Percentiles rank a stretch among this genome's conserved stretches.
Evolutionary conservation across 2,329 filamentous ascomycete genomes (phyloP).

Genomic region (Scortechinia acanthostroma): DNA sequence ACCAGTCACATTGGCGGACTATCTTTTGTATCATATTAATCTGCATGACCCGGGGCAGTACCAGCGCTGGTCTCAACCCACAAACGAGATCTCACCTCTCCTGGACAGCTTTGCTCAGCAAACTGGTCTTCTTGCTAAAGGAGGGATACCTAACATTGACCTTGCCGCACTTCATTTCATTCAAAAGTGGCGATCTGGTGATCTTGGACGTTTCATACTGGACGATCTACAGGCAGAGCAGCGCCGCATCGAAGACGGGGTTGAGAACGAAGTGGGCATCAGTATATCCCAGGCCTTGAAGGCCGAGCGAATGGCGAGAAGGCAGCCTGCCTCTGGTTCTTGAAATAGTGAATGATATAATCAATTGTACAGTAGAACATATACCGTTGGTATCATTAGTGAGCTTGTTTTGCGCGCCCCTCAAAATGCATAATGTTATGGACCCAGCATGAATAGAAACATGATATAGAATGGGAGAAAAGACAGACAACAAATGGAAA

Average conservation of each 20-base stretch:
- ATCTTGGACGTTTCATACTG: constrained; percentile 70
- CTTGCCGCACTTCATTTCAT: constrained; percentile 74
- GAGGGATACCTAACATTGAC: constrained; percentile 64
- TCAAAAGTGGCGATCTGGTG: constrained; percentile 73
- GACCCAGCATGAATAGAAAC: constrained; percentile 3
- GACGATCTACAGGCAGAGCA: constrained; percentile 51
- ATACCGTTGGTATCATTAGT: background rate
- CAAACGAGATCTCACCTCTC: constrained; percentile 74
- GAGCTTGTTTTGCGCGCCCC: background rate
- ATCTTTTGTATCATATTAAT: constrained; percentile 3
- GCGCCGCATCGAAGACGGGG: constrained; percentile 11
- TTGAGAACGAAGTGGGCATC: constrained; percentile 15
- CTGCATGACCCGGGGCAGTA: constrained; percentile 12
- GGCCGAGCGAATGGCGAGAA: constrained; percentile 18
- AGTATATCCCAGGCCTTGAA: constrained; percentile 33
- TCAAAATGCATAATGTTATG: constrained; percentile 1
- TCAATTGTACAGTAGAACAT: background rate
- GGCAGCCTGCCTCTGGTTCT: too few relatives aligned
- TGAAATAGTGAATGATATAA: too few relatives aligned
- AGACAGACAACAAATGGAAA: background rate
- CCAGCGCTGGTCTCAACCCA: constrained; percentile 54
- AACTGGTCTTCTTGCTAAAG: constrained; percentile 70
- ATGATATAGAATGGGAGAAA: background rate
- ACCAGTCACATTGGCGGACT: background rate
- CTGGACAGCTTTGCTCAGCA: constrained; percentile 65